A percentile compares a stretch with the other conserved stretches of the same genome.
These are phyloP conservation scores for Dryas integrifolia DNA, from an alignment of 331 rosid genomes.

Conservation along the genomic window DNA sequence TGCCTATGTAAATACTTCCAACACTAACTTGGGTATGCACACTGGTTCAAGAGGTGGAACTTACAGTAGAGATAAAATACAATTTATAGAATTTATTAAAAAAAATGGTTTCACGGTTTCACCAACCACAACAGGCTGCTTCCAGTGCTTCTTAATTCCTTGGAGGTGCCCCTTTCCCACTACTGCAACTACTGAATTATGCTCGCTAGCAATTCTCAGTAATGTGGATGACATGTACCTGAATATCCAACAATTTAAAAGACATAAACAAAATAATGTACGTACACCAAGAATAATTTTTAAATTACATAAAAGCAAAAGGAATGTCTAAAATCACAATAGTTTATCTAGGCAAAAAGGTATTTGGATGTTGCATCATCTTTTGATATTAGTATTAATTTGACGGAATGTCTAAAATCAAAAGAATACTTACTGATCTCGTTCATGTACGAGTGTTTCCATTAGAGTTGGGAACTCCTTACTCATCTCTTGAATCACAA, in stretches of 20 bases:
- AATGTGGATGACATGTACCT: constrained; percentile 89
- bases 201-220: constrained; percentile 61
- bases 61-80: background rate
- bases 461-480: constrained; percentile 88
- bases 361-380: background rate
- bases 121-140: constrained; percentile 77
- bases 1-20: background rate
- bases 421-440: constrained; percentile 66
- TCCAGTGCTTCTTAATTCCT: constrained; percentile 85
- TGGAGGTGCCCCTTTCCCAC: constrained; percentile 90
- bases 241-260: constrained; percentile 2
- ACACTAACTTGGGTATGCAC: background rate
- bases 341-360: background rate
- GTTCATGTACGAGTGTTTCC: constrained; percentile 93
- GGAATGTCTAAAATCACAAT: background rate
- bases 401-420: constrained; percentile 5
- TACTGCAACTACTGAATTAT: constrained; percentile 74
- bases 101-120: background rate
- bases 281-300: too few relatives aligned
- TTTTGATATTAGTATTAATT: constrained; percentile 14
- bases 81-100: background rate
- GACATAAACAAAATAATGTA: background rate
- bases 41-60: background rate
- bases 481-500: constrained; percentile 86
- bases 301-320: too few relatives aligned